These are phyloP conservation scores for Apiospora rasikravindrae DNA, from an alignment of 2,329 filamentous ascomycete species.

Conservation along the genomic window DNA sequence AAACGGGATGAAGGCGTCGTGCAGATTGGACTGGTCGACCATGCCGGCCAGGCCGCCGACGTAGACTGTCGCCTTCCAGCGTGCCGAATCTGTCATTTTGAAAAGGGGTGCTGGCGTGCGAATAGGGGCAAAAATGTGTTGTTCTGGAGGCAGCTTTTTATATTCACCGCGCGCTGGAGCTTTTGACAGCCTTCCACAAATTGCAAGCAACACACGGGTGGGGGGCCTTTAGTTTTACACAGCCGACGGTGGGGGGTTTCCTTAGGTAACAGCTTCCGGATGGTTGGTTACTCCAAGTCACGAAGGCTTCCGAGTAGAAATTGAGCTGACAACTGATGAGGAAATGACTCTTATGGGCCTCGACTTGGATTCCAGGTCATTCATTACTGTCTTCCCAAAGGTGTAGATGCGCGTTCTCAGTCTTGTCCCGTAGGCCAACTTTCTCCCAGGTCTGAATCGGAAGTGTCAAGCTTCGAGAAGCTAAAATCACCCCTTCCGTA, in stretches of 20 bases:
- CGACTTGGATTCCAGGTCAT: neutral
- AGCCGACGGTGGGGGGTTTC: neutral
- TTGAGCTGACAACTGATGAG: neutral
- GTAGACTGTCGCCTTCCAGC: slow-evolving; percentile 90
- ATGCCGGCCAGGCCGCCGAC: slow-evolving; percentile 85
- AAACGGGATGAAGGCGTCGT: slow-evolving; percentile 94
- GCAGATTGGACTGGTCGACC: slow-evolving; percentile 76
- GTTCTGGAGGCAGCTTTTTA: slow-evolving; percentile 11
- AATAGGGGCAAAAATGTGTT: neutral
- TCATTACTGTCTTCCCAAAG: neutral
- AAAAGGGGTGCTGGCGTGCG: neutral
- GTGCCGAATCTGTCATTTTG: slow-evolving; percentile 78
- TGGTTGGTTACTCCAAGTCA: neutral
- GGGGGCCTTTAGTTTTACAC: neutral
- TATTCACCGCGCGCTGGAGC: slow-evolving; percentile 9
- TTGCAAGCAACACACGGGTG: slow-evolving; percentile 9
- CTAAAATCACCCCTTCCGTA: slow-evolving; percentile 12
- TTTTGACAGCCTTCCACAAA: slow-evolving; percentile 15
- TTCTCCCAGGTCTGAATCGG: neutral
- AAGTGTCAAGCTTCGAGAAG: neutral
- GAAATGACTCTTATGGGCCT: too few relatives aligned
- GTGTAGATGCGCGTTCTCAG: neutral
- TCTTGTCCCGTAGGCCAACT: neutral
- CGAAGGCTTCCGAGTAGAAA: neutral
- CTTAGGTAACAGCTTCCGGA: neutral